These are phyloP conservation scores for Phytophthora sansomeana DNA, from an alignment of 352 stramenopile species.

Conservation along the genomic window DNA sequence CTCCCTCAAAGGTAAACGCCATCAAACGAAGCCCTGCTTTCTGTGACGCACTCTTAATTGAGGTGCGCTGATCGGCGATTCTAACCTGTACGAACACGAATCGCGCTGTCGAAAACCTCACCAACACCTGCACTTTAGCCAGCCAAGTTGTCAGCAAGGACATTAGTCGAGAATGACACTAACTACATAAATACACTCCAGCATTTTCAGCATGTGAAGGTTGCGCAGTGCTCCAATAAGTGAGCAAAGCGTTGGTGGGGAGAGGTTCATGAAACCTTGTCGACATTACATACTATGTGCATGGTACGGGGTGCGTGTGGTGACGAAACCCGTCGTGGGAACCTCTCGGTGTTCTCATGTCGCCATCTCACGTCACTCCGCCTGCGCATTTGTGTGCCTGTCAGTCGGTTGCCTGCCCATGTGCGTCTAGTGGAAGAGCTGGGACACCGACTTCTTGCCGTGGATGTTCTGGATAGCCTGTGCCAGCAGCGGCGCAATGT, in stretches of 20 bases:
- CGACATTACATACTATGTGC: slow-evolving; percentile 46
- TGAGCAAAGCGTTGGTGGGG: slow-evolving; percentile 8
- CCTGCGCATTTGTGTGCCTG: slow-evolving; percentile 30
- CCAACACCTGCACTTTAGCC: slow-evolving; percentile 6
- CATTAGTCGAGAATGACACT: slow-evolving; percentile 14
- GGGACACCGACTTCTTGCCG: slow-evolving; percentile 99
- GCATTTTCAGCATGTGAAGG: slow-evolving; percentile 25
- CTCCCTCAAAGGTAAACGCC: background rate
- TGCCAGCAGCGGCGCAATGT: slow-evolving; percentile 97
- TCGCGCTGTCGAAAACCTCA: no score
- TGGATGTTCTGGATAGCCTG: slow-evolving; percentile 99
- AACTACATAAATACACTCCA: slow-evolving; percentile 37
- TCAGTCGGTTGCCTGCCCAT: slow-evolving; percentile 13
- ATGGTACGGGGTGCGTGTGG: slow-evolving; percentile 15
- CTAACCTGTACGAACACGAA: no score
- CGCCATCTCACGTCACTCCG: slow-evolving; percentile 9
- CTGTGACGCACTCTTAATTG: no score
- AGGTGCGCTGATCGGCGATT: no score
- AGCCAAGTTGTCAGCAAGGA: slow-evolving; percentile 3
- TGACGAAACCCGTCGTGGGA: slow-evolving; percentile 9
- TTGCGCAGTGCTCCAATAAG: slow-evolving; percentile 10
- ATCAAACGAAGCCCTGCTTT: background rate
- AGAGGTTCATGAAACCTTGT: slow-evolving; percentile 38
- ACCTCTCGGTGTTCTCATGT: slow-evolving; percentile 11
- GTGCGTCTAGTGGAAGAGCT: slow-evolving; percentile 97